A percentile compares a stretch with the other conserved stretches of the same genome.
These are phyloP conservation scores for Cantharellus anzutake DNA, from an alignment of 768 basidiomycete species.

Conservation along the genomic window DNA sequence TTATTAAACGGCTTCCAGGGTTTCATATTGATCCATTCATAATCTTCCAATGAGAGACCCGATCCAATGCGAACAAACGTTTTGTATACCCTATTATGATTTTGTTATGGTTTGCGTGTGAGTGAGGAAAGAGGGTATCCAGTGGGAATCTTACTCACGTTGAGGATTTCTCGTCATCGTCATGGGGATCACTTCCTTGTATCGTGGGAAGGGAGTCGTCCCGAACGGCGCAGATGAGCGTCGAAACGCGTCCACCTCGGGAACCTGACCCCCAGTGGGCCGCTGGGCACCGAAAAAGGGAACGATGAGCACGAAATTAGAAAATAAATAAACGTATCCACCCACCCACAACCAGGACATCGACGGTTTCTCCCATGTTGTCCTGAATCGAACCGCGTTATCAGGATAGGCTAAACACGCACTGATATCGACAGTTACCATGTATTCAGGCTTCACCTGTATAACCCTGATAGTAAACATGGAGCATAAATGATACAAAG, in stretches of 20 bases:
- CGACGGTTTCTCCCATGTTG: constrained; percentile 82
- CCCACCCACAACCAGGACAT: constrained; percentile 74
- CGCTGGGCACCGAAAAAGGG: constrained; percentile 25
- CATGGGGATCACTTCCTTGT: too few relatives aligned
- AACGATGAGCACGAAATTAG: too few relatives aligned
- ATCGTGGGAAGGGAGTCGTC: constrained; percentile 42
- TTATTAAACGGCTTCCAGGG: constrained; percentile 72
- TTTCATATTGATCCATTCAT: constrained; percentile 61
- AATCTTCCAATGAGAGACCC: constrained; percentile 73
- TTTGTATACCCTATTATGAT: constrained; percentile 37
- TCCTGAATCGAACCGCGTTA: constrained; percentile 38
- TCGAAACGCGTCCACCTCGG: constrained; percentile 76
- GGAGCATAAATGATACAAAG: neutral
- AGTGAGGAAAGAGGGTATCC: constrained; percentile 10
- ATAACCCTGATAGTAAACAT: neutral
- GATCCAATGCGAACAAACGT: constrained; percentile 82
- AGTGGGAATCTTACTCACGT: constrained; percentile 27
- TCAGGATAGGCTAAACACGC: constrained; percentile 1
- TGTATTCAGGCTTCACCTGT: constrained; percentile 73
- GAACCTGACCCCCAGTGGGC: constrained; percentile 79
- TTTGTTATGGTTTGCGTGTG: neutral
- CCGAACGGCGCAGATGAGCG: constrained; percentile 75
- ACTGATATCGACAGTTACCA: constrained; percentile 27
- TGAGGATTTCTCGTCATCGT: constrained; percentile 27
- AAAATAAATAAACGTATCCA: too few relatives aligned